phyloP scores from a whole-genome alignment of 75 land plant species.

The Pinus taeda region DNA sequence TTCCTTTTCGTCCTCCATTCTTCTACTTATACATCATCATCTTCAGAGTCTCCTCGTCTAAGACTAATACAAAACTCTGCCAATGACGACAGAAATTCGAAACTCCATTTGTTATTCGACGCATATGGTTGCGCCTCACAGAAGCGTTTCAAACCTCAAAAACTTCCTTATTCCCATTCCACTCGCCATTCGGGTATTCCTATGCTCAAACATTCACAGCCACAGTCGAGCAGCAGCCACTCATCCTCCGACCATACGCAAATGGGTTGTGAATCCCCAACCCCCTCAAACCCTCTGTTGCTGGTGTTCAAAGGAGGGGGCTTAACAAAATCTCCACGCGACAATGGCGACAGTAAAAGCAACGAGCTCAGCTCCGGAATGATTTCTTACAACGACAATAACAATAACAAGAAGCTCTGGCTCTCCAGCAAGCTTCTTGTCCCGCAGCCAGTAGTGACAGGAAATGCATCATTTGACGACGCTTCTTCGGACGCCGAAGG shows the following conservation, averaged over 20 bases:
- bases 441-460: slow-evolving; percentile 22
- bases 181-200: slow-evolving; percentile 9
- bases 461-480: background rate
- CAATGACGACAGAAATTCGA: too few relatives aligned
- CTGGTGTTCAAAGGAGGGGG: background rate
- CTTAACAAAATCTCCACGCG: background rate
- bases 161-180: background rate
- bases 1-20: too few relatives aligned
- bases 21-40: too few relatives aligned
- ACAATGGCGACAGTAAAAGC: background rate
- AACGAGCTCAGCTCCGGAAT: slow-evolving; percentile 1
- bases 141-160: too few relatives aligned
- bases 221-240: slow-evolving; percentile 8
- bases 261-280: slow-evolving; percentile 4
- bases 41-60: too few relatives aligned
- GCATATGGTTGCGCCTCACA: too few relatives aligned
- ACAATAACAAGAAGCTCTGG: slow-evolving; percentile 54
- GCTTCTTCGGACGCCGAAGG: background rate
- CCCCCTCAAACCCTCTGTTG: slow-evolving; percentile 24
- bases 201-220: slow-evolving; percentile 12
- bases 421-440: slow-evolving; percentile 56
- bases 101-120: too few relatives aligned
- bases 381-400: background rate
- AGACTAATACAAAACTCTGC: too few relatives aligned
- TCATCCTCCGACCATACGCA: background rate